Evolutionary conservation across 192 early-diverging fungal species (phyloP), one percentile per base, ranked within the genome.

Genomic region (Coemansia umbellata): DNA sequence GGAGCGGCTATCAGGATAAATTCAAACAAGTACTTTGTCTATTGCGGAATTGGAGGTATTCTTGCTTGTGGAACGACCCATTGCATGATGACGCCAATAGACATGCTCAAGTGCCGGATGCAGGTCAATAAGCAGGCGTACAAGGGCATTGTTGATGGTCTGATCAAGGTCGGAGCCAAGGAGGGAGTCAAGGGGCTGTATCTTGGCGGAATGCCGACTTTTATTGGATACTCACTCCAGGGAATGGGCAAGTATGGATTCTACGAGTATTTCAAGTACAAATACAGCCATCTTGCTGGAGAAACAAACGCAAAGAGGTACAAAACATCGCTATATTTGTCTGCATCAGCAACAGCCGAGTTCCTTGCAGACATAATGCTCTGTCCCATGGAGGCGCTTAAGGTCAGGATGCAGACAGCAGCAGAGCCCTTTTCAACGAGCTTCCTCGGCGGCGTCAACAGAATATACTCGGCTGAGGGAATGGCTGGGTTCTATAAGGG

Each of bases 221-320:
- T 86, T 23, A 51, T 87, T 17, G 90, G 90, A 2, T 92, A 92
- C 69, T 88, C 85, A 9, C 44, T 82, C 37, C 89, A 91, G 60
- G 89, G 89, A 31, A 72, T 79, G 51, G 81, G 84, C 68, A 92
- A 92, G 64, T 92, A 89, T 65, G 90, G 90, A 14, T 80, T 87
- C 31, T 91, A 91, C 72, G 90, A 92, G 69, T 48, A 81, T 35
- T 92, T 89, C 80, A 92, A 92, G 61, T 82, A 87, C 68, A 55
- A 57, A 19, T 87, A 85, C 59, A 44, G 74, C 52, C 57, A 72
- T 15, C 8, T 78, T 3, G 80, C 65, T 21, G 82, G 84, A 48
- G 73, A 76, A 14, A 69, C 85, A 52, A 71, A 55, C 53, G 80
- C 87, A 11, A 43, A 65, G 10, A 78, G 82, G 47, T 82, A 89